phyloP scores from a whole-genome alignment of 495 filamentous ascomycete genomes.

The Apodospora peruviana region DNA sequence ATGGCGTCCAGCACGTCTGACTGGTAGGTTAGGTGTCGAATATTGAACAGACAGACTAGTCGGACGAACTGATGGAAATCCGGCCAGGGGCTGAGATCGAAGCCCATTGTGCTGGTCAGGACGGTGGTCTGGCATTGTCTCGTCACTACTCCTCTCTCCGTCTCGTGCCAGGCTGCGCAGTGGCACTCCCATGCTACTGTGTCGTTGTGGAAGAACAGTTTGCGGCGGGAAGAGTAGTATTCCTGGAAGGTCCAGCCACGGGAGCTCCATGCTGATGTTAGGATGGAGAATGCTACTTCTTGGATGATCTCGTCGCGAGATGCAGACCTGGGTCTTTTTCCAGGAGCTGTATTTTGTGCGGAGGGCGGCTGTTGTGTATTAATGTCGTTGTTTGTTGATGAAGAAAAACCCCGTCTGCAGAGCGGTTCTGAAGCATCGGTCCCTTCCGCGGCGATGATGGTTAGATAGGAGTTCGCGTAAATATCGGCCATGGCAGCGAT shows the following conservation, averaged over 20 bases:
- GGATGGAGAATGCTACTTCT: slow-evolving; percentile 5
- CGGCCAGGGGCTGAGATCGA: slow-evolving; percentile 8
- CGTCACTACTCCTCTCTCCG: not conserved
- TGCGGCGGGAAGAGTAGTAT: slow-evolving; percentile 13
- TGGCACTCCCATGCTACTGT: slow-evolving; percentile 16
- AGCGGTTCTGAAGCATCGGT: slow-evolving; percentile 2
- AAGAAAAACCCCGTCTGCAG: slow-evolving; percentile 2
- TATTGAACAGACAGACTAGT: slow-evolving; percentile 6
- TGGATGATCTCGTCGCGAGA: slow-evolving; percentile 5
- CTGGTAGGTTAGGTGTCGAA: slow-evolving; percentile 5
- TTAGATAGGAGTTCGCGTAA: slow-evolving; percentile 27
- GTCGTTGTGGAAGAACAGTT: slow-evolving; percentile 17
- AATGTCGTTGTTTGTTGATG: not conserved
- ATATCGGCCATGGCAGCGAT: slow-evolving; percentile 29
- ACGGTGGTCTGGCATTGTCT: not conserved
- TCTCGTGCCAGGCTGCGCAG: slow-evolving; percentile 9
- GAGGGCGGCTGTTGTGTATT: not conserved
- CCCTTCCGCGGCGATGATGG: slow-evolving; percentile 25
- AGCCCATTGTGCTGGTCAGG: not conserved
- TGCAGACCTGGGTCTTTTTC: not conserved
- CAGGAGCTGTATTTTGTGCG: not conserved
- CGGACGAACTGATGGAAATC: slow-evolving; percentile 15
- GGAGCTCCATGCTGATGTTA: slow-evolving; percentile 9
- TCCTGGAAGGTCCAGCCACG: slow-evolving; percentile 24
- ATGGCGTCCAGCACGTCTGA: slow-evolving; percentile 17